A percentile compares a stretch with the other conserved stretches of the same genome.
These are phyloP conservation scores for Trichomonascaceae sp. DNA, from an alignment of 1,139 yeast genomes.

Conservation along the genomic window DNA sequence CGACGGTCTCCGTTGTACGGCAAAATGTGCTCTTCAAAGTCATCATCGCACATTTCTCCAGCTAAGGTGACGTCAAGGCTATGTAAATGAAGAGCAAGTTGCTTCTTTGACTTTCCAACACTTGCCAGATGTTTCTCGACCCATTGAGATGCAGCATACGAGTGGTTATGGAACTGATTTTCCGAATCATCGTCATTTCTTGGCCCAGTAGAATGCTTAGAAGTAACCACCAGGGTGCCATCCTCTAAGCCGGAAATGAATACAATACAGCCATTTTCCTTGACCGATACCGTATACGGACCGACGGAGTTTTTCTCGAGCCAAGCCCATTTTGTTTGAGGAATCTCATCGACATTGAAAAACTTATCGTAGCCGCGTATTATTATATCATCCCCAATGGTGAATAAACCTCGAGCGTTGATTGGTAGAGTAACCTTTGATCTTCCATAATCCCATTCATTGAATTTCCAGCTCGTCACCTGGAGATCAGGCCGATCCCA, in stretches of 20 bases:
- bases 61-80: constrained; percentile 68
- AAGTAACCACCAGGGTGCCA: constrained; percentile 73
- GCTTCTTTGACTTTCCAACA: constrained; percentile 37
- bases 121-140: constrained; percentile 47
- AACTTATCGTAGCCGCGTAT: constrained; percentile 94
- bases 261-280: constrained; percentile 92
- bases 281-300: constrained; percentile 74
- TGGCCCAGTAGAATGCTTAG: constrained; percentile 82
- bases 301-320: constrained; percentile 51
- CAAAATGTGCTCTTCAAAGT: constrained; percentile 89
- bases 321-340: constrained; percentile 44
- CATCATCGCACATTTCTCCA: constrained; percentile 88
- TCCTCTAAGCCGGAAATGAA: constrained; percentile 70
- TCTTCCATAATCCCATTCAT: constrained; percentile 79
- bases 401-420: constrained; percentile 81
- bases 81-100: constrained; percentile 53
- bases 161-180: constrained; percentile 53
- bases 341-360: constrained; percentile 70
- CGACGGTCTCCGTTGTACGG: constrained; percentile 61
- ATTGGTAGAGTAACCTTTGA: constrained; percentile 53
- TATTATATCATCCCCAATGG: constrained; percentile 48
- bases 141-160: constrained; percentile 61
- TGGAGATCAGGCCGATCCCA: constrained; percentile 29
- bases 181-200: constrained; percentile 39
- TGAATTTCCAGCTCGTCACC: constrained; percentile 63